Conservation (phyloP, 495 filamentous ascomycete genomes). For the Mycothermus thermophilus region DNA sequence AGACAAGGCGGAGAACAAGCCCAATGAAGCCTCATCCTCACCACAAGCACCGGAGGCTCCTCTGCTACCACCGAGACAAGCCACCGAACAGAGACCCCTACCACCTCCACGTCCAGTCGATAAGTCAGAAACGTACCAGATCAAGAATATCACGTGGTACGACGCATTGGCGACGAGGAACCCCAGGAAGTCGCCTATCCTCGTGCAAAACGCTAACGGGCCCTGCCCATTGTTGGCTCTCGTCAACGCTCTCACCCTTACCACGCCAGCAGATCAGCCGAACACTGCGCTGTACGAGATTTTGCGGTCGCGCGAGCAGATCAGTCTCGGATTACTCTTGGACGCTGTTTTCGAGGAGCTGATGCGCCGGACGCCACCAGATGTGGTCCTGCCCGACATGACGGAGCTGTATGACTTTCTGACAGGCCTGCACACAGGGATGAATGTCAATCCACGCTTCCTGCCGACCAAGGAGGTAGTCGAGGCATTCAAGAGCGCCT, state of each 20-base stretch:
- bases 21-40: constrained; percentile 11
- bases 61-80: constrained; percentile 24
- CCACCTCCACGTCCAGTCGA: constrained; percentile 24
- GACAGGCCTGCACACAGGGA: constrained; percentile 80
- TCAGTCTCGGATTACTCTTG: constrained; percentile 71
- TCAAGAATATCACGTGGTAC: constrained; percentile 34
- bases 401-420: constrained; percentile 76
- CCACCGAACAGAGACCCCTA: constrained; percentile 18
- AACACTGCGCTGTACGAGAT: constrained; percentile 63
- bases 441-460: constrained; percentile 95
- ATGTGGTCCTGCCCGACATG: constrained; percentile 59
- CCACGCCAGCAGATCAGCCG: constrained; percentile 44
- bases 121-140: constrained; percentile 34
- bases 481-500: constrained; percentile 30
- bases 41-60: too few species aligned
- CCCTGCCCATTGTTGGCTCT: constrained; percentile 88
- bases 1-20: constrained; percentile 2
- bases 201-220: constrained; percentile 86
- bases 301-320: constrained; percentile 66
- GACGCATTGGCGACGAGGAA: constrained; percentile 26
- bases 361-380: constrained; percentile 38
- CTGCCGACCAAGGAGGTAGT: constrained; percentile 33
- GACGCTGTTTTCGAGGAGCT: constrained; percentile 85
- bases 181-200: constrained; percentile 50
- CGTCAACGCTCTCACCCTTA: constrained; percentile 80